A percentile compares a stretch with the other conserved stretches of the same genome.
Evolutionary conservation across 2,329 filamentous ascomycete species (phyloP).

Genomic region (Trichoderma simmonsii): DNA sequence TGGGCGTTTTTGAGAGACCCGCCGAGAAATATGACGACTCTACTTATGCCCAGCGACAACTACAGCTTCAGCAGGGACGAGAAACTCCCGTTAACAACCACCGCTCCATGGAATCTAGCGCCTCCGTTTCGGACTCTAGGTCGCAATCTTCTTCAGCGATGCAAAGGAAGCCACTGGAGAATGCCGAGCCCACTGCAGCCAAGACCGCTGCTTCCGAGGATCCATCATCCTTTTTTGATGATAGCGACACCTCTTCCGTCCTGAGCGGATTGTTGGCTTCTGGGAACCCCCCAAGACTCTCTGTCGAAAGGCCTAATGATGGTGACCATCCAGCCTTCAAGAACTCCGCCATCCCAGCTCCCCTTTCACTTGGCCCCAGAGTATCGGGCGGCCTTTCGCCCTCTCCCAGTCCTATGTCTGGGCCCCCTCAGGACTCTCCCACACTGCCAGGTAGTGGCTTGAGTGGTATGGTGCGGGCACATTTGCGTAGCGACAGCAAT

Average conservation of each 20-base stretch:
- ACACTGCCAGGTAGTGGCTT: conserved; percentile 69
- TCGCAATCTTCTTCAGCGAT: conserved; percentile 48
- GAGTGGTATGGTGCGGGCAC: conserved; percentile 78
- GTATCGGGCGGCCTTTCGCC: conserved; percentile 2
- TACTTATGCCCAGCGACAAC: conserved; percentile 76
- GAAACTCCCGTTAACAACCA: conserved; percentile 54
- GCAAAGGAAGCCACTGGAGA: conserved; percentile 37
- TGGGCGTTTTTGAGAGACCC: conserved; percentile 64
- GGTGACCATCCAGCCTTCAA: conserved; percentile 55
- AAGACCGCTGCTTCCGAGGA: conserved; percentile 36
- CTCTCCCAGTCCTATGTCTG: conserved; percentile 9
- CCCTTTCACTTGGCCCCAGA: conserved; percentile 36
- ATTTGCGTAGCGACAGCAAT: conserved; percentile 77
- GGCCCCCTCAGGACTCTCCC: conserved; percentile 63
- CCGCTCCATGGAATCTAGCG: conserved; percentile 45
- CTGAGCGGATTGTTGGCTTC: conserved; percentile 14
- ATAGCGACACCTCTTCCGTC: conserved; percentile 39
- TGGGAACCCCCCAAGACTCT: conserved; percentile 33
- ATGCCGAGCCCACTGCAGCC: conserved; percentile 28
- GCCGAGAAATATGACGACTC: conserved; percentile 76
- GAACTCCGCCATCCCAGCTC: conserved; percentile 42
- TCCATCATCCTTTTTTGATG: conserved; percentile 42
- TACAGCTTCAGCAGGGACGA: conserved; percentile 74
- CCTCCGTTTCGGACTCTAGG: conserved; percentile 38
- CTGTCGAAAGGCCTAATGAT: conserved; percentile 49